These are phyloP conservation scores for Leptographium procerum DNA, from an alignment of 2,329 filamentous ascomycete genomes.

Conservation along the genomic window DNA sequence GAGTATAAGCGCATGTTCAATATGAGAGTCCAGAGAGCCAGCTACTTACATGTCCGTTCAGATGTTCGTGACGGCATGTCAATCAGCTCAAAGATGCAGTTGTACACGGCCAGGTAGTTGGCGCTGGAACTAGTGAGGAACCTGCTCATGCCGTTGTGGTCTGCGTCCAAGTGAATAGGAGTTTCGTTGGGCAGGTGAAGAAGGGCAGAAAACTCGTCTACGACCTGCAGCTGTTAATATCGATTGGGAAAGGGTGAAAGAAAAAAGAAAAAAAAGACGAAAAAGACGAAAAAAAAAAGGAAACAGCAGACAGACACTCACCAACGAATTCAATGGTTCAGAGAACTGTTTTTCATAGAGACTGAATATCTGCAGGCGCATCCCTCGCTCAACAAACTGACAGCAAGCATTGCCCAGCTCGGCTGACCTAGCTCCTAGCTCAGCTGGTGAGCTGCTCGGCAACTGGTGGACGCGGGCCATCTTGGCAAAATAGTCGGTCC, in stretches of 20 bases:
- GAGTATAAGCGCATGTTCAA: too few species aligned
- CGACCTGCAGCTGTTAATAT: too few species aligned
- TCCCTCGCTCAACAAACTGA: background rate
- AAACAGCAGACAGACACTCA: background rate
- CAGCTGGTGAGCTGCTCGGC: background rate
- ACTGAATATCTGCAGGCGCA: background rate
- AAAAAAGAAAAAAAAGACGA: too few species aligned
- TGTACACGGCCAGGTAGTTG: background rate
- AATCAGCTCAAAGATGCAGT: background rate
- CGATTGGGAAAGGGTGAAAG: too few species aligned
- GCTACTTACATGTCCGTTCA: background rate
- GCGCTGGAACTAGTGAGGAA: background rate
- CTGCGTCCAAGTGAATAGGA: background rate
- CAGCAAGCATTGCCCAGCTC: background rate
- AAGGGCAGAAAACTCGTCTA: background rate
- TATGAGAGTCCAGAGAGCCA: too few species aligned
- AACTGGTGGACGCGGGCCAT: background rate
- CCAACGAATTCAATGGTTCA: background rate
- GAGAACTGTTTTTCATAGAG: background rate
- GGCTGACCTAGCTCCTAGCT: background rate
- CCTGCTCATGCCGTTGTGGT: background rate
- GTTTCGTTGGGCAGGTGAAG: background rate
- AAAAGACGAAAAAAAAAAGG: too few species aligned
- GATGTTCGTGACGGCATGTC: background rate
- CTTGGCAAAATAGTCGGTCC: background rate